Base-by-base conservation (phyloP, 179 eudicot genomes). In the Spinacia oleracea region DNA sequence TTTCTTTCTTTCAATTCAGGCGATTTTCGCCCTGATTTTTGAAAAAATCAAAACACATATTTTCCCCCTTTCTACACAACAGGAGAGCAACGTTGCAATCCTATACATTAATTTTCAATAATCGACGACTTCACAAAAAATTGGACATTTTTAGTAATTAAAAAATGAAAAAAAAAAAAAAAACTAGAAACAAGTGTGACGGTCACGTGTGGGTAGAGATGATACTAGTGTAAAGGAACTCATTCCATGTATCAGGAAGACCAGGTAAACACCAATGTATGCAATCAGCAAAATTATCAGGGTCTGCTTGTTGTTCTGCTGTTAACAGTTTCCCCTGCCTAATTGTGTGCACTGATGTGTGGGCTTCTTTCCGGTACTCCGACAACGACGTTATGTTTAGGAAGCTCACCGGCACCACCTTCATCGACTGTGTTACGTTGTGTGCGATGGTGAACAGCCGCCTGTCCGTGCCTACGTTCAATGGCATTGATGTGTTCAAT, bases 251-350 rank as follows among this genome's bases (percentile, higher is more conserved):
- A 79, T 95, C 98, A 4, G 98, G 98, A 34, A 95, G 59, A 5
- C 98, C 98, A 0, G 98, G 98, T 12, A 95, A 88, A 75, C 98
- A 95, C 98, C 98, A 95, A 46, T 95, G 98, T 34, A 95, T 95
- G 68, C 98, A 95, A 80, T 95, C 98, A 0, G 98, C 97, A 31
- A 84, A 95, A 0, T 76, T 78, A 2, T 74, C 79, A 2, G 98
- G 98, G 45, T 93, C 96, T 0, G 96, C 87, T 59, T 91, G 84
- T 6, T 95, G 97, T 51, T 91, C 96, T 5, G 85, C 80, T 1
- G 90, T 88, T 5, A 95, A 73, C 86, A 91, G 79, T 76, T 93
- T 89, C 8, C 98, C 97, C 53, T 91, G 97, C 0, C 92, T 88
- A 29, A 93, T 91, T 15, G 98, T 95, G 81, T 90, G 84, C 9